Evolutionary conservation across 163 green algal species (phyloP).

Genomic region (Chlorella variabilis): DNA sequence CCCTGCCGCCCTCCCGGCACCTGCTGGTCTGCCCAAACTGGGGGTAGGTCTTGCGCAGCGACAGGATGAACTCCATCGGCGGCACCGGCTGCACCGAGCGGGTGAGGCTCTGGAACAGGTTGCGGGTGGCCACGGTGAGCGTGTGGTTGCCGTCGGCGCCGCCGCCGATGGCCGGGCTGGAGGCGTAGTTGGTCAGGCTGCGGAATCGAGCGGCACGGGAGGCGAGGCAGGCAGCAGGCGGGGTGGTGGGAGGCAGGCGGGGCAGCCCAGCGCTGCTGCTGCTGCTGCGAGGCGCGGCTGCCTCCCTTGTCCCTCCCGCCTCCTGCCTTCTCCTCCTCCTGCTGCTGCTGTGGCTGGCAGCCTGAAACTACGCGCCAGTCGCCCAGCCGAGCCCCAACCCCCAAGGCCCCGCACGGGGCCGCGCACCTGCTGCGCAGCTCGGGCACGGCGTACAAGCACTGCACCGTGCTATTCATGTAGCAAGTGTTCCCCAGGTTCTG

Average conservation of each 20-base stretch:
- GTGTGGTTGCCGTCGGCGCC: slow-evolving; percentile 39
- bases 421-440: slow-evolving; percentile 74
- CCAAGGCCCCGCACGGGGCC: too few species aligned
- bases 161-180: background rate
- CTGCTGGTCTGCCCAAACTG: slow-evolving; percentile 91
- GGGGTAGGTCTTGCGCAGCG: slow-evolving; percentile 87
- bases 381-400: too few species aligned
- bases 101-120: slow-evolving; percentile 87
- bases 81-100: slow-evolving; percentile 70
- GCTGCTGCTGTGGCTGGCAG: too few species aligned
- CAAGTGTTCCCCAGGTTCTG: slow-evolving; percentile 97
- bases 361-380: too few species aligned
- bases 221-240: background rate
- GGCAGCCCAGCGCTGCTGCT: too few species aligned
- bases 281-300: too few species aligned
- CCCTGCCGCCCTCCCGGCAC: background rate
- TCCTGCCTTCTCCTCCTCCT: too few species aligned
- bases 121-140: slow-evolving; percentile 64
- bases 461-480: slow-evolving; percentile 97
- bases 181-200: slow-evolving; percentile 25
- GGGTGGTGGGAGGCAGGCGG: background rate
- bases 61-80: slow-evolving; percentile 88
- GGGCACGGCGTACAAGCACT: slow-evolving; percentile 93
- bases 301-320: too few species aligned
- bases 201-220: background rate